Percentiles rank a stretch among this genome's conserved stretches.
These are phyloP conservation scores for Talaromyces nanjingensis DNA, from an alignment of 495 filamentous ascomycete genomes.

Conservation along the genomic window DNA sequence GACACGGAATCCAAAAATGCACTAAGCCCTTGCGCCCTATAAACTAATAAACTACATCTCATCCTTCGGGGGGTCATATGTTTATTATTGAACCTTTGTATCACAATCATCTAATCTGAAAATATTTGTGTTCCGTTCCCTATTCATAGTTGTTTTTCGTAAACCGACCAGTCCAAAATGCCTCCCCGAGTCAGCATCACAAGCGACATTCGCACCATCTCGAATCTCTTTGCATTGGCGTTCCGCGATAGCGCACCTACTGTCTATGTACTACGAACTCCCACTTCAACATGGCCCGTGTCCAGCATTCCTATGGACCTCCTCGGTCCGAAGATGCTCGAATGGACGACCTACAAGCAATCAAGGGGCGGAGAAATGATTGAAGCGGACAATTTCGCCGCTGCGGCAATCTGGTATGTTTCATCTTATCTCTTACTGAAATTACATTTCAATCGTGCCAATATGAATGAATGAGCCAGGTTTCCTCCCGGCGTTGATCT, in stretches of 20 bases:
- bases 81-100: background rate
- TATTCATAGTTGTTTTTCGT: background rate
- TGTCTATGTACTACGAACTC: background rate
- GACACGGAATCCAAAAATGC: background rate
- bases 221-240: slow-evolving; percentile 2
- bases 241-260: slow-evolving; percentile 2
- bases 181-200: background rate
- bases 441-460: background rate
- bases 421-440: background rate
- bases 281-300: slow-evolving; percentile 3
- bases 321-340: slow-evolving; percentile 2
- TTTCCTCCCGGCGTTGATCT: slow-evolving; percentile 4
- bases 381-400: slow-evolving; percentile 11
- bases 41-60: background rate
- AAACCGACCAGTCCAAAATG: background rate
- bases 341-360: slow-evolving; percentile 8
- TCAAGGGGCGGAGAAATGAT: slow-evolving; percentile 2
- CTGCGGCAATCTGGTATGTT: slow-evolving; percentile 12
- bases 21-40: background rate
- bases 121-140: background rate
- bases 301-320: slow-evolving; percentile 1
- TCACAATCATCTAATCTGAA: background rate
- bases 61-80: background rate
- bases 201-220: slow-evolving; percentile 3
- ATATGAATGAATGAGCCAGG: background rate